Conservation (phyloP, 148 eudicot genomes). For the Arbutus unedo region DNA sequence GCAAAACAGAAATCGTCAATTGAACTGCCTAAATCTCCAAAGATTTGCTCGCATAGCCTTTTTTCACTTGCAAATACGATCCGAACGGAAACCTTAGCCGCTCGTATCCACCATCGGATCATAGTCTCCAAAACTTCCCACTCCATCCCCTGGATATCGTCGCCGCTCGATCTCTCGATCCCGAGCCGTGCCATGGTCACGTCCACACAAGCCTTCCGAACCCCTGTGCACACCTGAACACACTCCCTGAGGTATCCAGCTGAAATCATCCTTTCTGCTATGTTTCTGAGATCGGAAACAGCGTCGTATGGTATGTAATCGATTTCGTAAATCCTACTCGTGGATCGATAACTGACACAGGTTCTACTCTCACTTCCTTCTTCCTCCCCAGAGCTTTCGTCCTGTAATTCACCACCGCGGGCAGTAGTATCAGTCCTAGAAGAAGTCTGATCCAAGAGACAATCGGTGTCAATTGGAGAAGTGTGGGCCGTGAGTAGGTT, state of each 20-base stretch:
- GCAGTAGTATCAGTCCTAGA: not conserved
- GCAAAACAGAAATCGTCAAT: conserved; percentile 58
- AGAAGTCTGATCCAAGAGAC: not conserved
- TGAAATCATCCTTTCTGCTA: conserved; percentile 72
- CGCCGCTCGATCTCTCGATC: conserved; percentile 64
- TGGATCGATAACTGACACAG: conserved; percentile 31
- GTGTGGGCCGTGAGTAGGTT: not conserved
- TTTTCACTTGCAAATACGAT: conserved; percentile 70
- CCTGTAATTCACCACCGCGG: not conserved
- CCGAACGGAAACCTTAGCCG: conserved; percentile 64
- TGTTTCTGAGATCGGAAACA: conserved; percentile 50
- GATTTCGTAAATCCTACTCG: conserved; percentile 54
- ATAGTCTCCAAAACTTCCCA: conserved; percentile 66
- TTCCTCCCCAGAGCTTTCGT: not conserved
- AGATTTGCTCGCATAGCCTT: conserved; percentile 55
- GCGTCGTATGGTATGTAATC: conserved; percentile 57
- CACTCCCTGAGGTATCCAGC: conserved; percentile 73
- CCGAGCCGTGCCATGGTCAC: conserved; percentile 53
- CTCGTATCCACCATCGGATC: conserved; percentile 72
- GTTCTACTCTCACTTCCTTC: conserved; percentile 6
- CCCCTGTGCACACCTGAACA: conserved; percentile 69
- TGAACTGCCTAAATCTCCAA: conserved; percentile 32
- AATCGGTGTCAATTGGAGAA: not conserved
- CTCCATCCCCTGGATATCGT: conserved; percentile 52
- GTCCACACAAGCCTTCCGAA: conserved; percentile 55